These are phyloP conservation scores for Acacia pycnantha DNA, from an alignment of 331 rosid genomes.

Conservation along the genomic window DNA sequence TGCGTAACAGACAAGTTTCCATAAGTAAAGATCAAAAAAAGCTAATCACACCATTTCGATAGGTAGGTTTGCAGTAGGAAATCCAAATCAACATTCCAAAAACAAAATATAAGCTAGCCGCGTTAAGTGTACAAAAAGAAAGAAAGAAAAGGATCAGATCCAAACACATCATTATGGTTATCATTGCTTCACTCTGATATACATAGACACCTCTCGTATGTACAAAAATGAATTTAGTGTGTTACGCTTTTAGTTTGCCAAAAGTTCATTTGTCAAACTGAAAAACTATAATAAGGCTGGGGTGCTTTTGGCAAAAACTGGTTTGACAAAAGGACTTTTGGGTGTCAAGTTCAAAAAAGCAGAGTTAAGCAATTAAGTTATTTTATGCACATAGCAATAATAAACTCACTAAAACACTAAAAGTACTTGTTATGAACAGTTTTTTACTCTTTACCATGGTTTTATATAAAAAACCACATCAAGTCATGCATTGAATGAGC, in stretches of 20 bases:
- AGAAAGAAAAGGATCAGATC: not conserved
- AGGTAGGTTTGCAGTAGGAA: conserved; percentile 6
- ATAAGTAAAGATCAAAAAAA: not conserved
- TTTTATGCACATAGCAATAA: not conserved
- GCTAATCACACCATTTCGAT: not conserved
- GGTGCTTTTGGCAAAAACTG: not conserved
- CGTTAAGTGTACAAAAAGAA: not conserved
- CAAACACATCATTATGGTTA: not conserved
- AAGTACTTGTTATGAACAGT: not conserved
- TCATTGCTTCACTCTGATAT: not conserved
- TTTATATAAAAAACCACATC: not conserved
- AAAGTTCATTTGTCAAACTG: not conserved
- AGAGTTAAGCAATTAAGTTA: not conserved
- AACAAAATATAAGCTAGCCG: not conserved
- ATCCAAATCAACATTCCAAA: conserved; percentile 1
- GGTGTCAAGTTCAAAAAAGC: not conserved
- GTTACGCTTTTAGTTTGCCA: not conserved
- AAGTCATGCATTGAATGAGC: conserved; percentile 7
- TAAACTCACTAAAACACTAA: not conserved
- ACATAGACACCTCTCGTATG: not conserved
- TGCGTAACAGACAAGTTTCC: conserved; percentile 17
- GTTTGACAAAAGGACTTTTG: not conserved
- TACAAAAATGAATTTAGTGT: not conserved
- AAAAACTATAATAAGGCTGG: not conserved
- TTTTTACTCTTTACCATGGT: not conserved